Evolutionary conservation across 345 rosid genomes (phyloP).

Genomic region (Firmiana major): DNA sequence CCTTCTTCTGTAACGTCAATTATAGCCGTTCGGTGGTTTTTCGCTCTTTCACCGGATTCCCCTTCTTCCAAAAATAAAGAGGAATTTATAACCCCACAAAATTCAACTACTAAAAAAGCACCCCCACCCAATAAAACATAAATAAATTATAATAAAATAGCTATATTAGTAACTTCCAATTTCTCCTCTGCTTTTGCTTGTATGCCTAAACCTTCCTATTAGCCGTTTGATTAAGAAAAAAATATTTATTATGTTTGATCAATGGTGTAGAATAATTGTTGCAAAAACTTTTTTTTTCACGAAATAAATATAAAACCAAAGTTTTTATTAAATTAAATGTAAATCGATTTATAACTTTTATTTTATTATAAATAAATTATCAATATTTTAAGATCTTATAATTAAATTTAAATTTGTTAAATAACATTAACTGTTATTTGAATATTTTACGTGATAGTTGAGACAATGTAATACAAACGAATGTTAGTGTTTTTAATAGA

Average conservation of each 20-base stretch:
- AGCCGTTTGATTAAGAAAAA: neutral
- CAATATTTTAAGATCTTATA: no score
- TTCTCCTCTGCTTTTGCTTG: neutral
- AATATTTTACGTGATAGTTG: no score
- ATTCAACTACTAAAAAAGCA: neutral
- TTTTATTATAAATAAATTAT: no score
- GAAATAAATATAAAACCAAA: no score
- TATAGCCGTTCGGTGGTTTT: conserved; percentile 65
- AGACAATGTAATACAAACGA: no score
- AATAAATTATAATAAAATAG: neutral
- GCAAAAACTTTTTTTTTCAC: no score
- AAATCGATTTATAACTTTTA: no score
- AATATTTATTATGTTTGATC: neutral
- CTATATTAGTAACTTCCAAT: neutral
- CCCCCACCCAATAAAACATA: neutral
- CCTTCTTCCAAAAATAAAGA: conserved; percentile 1
- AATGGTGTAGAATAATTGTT: neutral
- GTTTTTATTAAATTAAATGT: no score
- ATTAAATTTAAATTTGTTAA: no score
- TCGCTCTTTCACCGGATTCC: conserved; percentile 36
- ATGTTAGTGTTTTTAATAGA: no score
- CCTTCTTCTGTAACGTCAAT: conserved; percentile 40
- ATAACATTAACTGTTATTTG: no score
- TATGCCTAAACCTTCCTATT: neutral
- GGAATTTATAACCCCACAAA: conserved; percentile 12